phyloP scores from a whole-genome alignment of 139 green algal species.

The Micractinium conductrix region DNA sequence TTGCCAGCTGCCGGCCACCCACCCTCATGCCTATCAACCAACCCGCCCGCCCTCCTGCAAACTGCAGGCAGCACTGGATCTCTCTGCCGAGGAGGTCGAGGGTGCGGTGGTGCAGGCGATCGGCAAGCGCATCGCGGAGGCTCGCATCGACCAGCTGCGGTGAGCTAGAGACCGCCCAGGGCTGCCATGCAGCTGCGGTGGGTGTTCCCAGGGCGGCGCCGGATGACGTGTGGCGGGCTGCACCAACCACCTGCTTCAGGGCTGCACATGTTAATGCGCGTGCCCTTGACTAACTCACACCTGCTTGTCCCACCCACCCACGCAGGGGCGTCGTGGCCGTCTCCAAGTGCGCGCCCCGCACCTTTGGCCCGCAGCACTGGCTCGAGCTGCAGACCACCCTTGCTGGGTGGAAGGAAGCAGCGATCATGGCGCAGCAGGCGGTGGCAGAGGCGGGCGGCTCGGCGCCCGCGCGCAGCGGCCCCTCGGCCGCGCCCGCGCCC shows the following conservation, averaged over 20 bases:
- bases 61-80: conserved; percentile 24
- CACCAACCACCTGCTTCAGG: no score
- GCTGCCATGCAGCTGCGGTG: no score
- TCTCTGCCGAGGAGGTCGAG: conserved; percentile 54
- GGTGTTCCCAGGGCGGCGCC: no score
- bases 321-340: conserved; percentile 40
- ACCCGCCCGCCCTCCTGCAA: background rate
- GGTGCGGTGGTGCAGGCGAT: conserved; percentile 58
- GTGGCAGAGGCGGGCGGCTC: background rate
- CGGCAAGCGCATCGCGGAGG: conserved; percentile 56
- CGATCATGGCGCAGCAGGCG: conserved; percentile 19
- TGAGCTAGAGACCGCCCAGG: no score
- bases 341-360: conserved; percentile 46
- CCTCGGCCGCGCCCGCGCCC: background rate
- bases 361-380: conserved; percentile 57
- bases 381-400: conserved; percentile 50
- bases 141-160: conserved; percentile 51
- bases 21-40: background rate
- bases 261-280: no score
- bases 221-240: no score
- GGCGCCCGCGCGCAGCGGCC: background rate
- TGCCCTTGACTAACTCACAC: no score
- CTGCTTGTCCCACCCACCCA: no score
- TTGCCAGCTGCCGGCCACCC: background rate
- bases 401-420: conserved; percentile 46